Base-by-base conservation (phyloP, 805 yeast species). In the Candida incommunis region DNA sequence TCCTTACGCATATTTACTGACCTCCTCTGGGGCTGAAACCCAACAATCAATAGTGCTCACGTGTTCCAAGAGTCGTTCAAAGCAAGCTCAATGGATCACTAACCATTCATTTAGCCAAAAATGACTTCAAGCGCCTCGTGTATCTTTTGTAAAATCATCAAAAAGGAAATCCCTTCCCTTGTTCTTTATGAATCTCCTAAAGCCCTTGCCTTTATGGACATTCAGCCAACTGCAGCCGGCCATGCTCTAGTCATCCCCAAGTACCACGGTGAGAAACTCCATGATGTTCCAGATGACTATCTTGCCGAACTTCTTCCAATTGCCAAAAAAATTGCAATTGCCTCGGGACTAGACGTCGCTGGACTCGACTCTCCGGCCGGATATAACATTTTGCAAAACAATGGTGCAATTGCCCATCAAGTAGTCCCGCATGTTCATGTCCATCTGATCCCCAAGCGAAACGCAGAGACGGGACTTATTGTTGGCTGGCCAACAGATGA, bases 401-500 rank as follows among this genome's bases (percentile, higher is more conserved):
- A 90, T 55, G 97, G 97, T 43, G 68, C 84, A 60, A 79, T 88
- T 58, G 98, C 97, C 11, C 97, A 92, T 60, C 98, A 90, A 68
- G 81, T 74, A 46, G 97, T 92, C 46, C 92, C 83, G 54, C 98
- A 90, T 61, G 96, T 92, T 47, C 98, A 90, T 63, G 83, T 92
- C 74, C 98, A 90, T 63, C 76, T 90, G 62, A 90, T 90, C 60
- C 98, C 98, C 43, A 90, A 90, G 73, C 73, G 72, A 48, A 80
- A 78, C 55, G 67, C 63, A 1, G 71, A 72, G 35, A 69, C 88
- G 18, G 98, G 98, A 1, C 71, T 90, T 51, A 72, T 71, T 27
- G 86, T 90, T 25, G 95, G 92, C 23, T 92, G 98, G 97, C 97
- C 97, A n/a, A 80, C 87, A 18, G 75, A 78, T 54, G 75, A 70